Conservation (phyloP, 164 flowering plant genomes). For the Annona squamosa region DNA sequence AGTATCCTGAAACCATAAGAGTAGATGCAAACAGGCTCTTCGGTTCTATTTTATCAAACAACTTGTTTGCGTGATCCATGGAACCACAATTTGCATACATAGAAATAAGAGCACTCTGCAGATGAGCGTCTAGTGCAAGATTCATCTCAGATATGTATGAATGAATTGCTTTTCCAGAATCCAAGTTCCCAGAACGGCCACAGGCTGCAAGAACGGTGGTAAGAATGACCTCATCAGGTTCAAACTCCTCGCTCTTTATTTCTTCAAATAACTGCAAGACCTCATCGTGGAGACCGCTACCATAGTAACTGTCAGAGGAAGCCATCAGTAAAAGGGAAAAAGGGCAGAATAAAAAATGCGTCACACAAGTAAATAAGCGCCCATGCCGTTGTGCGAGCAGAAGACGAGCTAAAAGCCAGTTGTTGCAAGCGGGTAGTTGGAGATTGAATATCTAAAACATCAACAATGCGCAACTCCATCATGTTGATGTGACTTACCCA, state of each 20-base stretch:
- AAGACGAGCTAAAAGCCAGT: no score
- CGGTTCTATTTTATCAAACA: conserved; percentile 35
- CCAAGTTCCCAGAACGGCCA: conserved; percentile 42
- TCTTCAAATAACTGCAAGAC: conserved; percentile 51
- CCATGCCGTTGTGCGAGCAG: no score
- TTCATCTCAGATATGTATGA: conserved; percentile 34
- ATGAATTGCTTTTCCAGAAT: conserved; percentile 45
- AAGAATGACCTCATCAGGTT: conserved; percentile 47
- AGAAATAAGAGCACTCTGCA: conserved; percentile 49
- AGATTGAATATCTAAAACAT: no score
- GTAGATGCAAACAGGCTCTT: conserved; percentile 48
- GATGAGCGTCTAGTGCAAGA: conserved; percentile 30
- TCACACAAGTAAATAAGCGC: no score
- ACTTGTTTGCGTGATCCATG: conserved; percentile 47
- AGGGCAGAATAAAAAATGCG: no score
- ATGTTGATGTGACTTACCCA: conserved; percentile 28
- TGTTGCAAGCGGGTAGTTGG: no score
- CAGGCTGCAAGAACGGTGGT: conserved; percentile 56
- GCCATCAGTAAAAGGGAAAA: background rate
- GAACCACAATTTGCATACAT: conserved; percentile 66
- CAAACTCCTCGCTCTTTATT: conserved; percentile 40
- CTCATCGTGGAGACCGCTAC: conserved; percentile 40
- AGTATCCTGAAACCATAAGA: conserved; percentile 60
- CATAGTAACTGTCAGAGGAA: conserved; percentile 36
- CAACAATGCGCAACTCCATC: no score